Conservation (phyloP, 352 stramenopile species). For the Pythium chondricola region DNA sequence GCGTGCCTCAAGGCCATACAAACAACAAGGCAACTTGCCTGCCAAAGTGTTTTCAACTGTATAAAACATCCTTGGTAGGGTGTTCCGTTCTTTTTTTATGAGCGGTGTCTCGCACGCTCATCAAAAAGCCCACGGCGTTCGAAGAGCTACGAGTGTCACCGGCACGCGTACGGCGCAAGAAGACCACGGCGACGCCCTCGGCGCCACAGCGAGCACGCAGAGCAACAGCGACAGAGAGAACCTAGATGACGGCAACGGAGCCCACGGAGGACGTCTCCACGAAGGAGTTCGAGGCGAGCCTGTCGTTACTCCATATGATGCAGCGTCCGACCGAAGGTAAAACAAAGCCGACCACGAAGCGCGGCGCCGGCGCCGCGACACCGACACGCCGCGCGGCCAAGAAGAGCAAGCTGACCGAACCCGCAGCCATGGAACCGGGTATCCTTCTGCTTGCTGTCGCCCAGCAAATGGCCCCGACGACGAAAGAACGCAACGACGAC, state of each 20-base stretch:
- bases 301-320: constrained; percentile 66
- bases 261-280: constrained; percentile 22
- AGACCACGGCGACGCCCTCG: neutral
- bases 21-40: neutral
- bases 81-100: constrained; percentile 18
- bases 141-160: constrained; percentile 8
- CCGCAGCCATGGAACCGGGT: neutral
- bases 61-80: constrained; percentile 1
- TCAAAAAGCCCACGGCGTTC: constrained; percentile 2
- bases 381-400: neutral
- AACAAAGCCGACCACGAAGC: constrained; percentile 4
- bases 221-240: neutral
- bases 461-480: constrained; percentile 11
- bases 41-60: constrained; percentile 3
- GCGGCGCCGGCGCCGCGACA: neutral
- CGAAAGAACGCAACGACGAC: neutral
- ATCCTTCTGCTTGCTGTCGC: constrained; percentile 16
- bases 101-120: constrained; percentile 1
- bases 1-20: constrained; percentile 3
- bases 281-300: constrained; percentile 53
- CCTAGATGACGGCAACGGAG: neutral
- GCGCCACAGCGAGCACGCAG: too few relatives aligned
- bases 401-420: neutral
- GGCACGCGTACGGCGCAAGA: neutral
- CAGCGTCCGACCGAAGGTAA: constrained; percentile 7